Percentiles rank a stretch among this genome's conserved stretches.
These are phyloP conservation scores for Herpetomonas samuelpessoai DNA, from an alignment of 208 protist genomes.

Conservation along the genomic window DNA sequence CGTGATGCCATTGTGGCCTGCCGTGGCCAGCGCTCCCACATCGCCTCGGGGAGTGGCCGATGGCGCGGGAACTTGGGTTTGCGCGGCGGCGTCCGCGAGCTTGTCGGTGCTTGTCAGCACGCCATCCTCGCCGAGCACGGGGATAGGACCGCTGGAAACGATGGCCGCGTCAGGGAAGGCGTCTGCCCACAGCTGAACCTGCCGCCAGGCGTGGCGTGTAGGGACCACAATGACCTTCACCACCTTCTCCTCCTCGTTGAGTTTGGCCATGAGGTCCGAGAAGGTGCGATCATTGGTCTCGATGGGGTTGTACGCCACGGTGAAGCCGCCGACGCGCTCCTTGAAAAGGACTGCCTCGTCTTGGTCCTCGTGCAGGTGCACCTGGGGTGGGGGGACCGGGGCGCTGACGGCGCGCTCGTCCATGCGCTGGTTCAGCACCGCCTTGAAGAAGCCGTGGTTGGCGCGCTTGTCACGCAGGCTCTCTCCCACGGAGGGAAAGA, in stretches of 20 bases:
- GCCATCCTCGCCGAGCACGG: neutral
- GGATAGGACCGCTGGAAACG: slow-evolving; percentile 31
- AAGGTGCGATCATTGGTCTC: slow-evolving; percentile 67
- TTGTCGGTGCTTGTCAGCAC: neutral
- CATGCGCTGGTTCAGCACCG: slow-evolving; percentile 15
- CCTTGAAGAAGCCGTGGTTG: slow-evolving; percentile 30
- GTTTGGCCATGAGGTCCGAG: slow-evolving; percentile 37
- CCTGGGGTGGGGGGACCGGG: neutral
- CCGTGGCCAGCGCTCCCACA: too few relatives aligned
- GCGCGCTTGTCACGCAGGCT: slow-evolving; percentile 18
- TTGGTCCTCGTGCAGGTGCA: slow-evolving; percentile 1
- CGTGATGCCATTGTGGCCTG: slow-evolving; percentile 20
- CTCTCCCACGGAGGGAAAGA: slow-evolving; percentile 36
- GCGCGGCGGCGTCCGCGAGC: neutral
- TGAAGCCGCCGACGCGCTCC: slow-evolving; percentile 48
- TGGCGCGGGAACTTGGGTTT: too few relatives aligned
- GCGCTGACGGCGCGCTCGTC: neutral
- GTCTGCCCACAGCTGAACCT: slow-evolving; percentile 69
- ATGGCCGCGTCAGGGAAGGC: slow-evolving; percentile 76
- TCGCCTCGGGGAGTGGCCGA: neutral
- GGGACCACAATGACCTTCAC: slow-evolving; percentile 79
- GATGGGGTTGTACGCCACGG: slow-evolving; percentile 83
- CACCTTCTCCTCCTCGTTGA: slow-evolving; percentile 59
- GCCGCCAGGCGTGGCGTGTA: slow-evolving; percentile 58
- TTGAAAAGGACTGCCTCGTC: slow-evolving; percentile 24